Evolutionary conservation across 139 green algal genomes (phyloP).

Genomic region (Chlorella sorokiniana): DNA sequence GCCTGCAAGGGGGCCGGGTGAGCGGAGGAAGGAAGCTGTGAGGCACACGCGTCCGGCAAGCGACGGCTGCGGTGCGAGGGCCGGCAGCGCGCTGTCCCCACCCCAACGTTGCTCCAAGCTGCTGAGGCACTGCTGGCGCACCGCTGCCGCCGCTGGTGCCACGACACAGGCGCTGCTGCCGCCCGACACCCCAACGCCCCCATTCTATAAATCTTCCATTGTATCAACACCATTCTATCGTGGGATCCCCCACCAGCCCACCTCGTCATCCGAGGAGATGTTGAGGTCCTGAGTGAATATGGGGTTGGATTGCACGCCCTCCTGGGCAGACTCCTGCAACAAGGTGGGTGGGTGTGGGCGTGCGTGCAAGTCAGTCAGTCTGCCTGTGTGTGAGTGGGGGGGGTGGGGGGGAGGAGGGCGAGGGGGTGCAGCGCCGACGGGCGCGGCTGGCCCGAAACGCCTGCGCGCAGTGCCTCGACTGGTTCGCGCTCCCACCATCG

Average conservation of each 20-base stretch:
- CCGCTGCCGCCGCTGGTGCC: too few species aligned
- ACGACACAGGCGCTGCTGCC: too few species aligned
- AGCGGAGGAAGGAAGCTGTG: background rate
- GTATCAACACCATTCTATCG: background rate
- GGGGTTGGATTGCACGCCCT: background rate
- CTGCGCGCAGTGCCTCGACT: too few species aligned
- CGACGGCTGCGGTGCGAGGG: too few species aligned
- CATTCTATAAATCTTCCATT: background rate
- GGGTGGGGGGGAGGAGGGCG: background rate
- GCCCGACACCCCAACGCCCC: too few species aligned
- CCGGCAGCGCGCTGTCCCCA: too few species aligned
- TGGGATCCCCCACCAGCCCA: background rate
- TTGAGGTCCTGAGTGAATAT: background rate
- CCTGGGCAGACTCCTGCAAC: background rate
- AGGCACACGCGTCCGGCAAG: too few species aligned
- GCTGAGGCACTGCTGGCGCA: too few species aligned
- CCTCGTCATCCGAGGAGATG: background rate
- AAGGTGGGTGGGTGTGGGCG: background rate
- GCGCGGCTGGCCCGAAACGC: too few species aligned
- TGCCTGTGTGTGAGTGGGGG: too few species aligned
- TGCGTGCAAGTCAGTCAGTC: background rate
- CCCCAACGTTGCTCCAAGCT: too few species aligned
- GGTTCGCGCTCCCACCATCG: too few species aligned
- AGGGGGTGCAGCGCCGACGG: background rate
- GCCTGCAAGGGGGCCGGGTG: background rate